phyloP scores from a whole-genome alignment of 768 basidiomycete species.

The Udeniomyces megalosporus region DNA sequence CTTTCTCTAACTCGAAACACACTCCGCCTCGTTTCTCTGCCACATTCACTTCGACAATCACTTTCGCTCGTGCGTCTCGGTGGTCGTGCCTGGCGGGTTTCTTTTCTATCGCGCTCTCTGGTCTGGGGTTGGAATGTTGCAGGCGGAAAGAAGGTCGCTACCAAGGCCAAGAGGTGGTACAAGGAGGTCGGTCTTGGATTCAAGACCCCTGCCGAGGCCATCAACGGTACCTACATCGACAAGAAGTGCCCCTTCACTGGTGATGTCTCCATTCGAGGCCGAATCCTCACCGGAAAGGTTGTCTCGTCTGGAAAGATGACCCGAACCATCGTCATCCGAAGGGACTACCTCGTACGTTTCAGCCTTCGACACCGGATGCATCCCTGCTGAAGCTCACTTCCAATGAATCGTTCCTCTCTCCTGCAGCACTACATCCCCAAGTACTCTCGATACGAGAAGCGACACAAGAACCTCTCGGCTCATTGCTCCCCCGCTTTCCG shows the following conservation, averaged over 20 bases:
- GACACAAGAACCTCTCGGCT: conserved; percentile 95
- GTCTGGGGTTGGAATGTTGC: conserved; percentile 5
- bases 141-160: conserved; percentile 81
- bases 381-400: background rate
- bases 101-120: background rate
- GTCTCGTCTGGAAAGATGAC: conserved; percentile 94
- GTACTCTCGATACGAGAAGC: conserved; percentile 82
- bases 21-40: no score
- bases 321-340: conserved; percentile 88
- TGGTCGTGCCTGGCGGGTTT: no score
- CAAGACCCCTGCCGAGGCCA: conserved; percentile 90
- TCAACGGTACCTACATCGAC: conserved; percentile 93
- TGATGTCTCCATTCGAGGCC: conserved; percentile 91
- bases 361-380: conserved; percentile 21
- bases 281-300: conserved; percentile 94
- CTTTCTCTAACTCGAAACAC: no score
- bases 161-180: conserved; percentile 96
- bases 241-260: conserved; percentile 99
- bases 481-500: conserved; percentile 99
- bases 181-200: conserved; percentile 95
- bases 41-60: no score
- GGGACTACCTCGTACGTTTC: conserved; percentile 30
- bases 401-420: background rate
- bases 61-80: no score
- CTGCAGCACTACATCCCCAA: conserved; percentile 76